Evolutionary conservation across 2,329 filamentous ascomycete species (phyloP).

Genomic region (Aquanectria penicillioides): DNA sequence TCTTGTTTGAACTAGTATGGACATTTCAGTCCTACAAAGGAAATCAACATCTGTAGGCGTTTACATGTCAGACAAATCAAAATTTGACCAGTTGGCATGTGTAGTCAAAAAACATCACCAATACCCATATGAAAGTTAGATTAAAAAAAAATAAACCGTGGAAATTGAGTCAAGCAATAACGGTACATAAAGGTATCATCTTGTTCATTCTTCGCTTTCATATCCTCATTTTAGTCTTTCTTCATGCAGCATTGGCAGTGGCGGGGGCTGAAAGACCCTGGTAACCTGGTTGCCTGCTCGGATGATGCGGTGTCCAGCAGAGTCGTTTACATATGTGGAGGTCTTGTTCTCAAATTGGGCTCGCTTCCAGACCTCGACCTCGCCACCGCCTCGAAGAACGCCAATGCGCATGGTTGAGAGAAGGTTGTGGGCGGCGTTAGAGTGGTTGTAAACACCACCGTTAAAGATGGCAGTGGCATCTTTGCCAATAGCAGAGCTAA

Average conservation of each 20-base stretch:
- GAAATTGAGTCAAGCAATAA: too few species aligned
- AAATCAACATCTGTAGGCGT: too few species aligned
- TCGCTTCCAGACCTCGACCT: slow-evolving; percentile 94
- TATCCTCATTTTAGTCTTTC: background rate
- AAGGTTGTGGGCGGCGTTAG: slow-evolving; percentile 89
- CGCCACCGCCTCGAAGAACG: slow-evolving; percentile 85
- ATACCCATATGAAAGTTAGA: too few species aligned
- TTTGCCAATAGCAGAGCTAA: slow-evolving; percentile 83
- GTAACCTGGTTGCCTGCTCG: slow-evolving; percentile 88
- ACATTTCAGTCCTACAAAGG: too few species aligned
- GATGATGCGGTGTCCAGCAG: slow-evolving; percentile 81
- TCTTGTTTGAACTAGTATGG: too few species aligned
- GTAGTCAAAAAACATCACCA: too few species aligned
- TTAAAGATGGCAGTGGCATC: slow-evolving; percentile 92
- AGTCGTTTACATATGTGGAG: slow-evolving; percentile 81
- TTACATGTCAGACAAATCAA: too few species aligned
- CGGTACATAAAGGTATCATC: too few species aligned
- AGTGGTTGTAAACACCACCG: slow-evolving; percentile 88
- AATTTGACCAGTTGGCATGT: too few species aligned
- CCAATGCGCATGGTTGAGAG: slow-evolving; percentile 88
- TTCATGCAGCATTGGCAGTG: slow-evolving; percentile 64
- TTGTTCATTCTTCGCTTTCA: too few species aligned
- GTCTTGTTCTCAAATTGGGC: slow-evolving; percentile 87
- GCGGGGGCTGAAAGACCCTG: slow-evolving; percentile 80
- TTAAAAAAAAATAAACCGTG: too few species aligned